phyloP scores from a whole-genome alignment of 148 eudicot species.

The Amaranthus cruentus region DNA sequence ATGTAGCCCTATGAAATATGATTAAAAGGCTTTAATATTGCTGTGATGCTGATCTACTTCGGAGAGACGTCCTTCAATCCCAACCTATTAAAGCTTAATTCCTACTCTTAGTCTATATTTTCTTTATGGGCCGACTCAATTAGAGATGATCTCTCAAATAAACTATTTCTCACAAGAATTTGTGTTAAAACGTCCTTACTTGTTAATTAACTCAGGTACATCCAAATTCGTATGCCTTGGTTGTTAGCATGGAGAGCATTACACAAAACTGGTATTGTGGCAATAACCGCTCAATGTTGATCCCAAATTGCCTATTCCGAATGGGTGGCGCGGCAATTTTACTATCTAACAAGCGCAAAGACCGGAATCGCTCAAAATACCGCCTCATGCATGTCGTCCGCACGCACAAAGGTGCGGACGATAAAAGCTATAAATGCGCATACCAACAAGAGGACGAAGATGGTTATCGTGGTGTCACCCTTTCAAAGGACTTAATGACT shows the following conservation, averaged over 20 bases:
- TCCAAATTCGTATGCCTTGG: constrained; percentile 26
- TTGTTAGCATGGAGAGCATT: constrained; percentile 26
- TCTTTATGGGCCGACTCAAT: no score
- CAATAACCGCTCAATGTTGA: constrained; percentile 34
- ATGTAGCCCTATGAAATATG: no score
- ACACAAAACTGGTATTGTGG: constrained; percentile 33
- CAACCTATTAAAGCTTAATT: no score
- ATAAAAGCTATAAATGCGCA: constrained; percentile 21
- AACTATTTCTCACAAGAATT: no score
- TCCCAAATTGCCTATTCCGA: constrained; percentile 29
- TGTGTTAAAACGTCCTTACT: no score
- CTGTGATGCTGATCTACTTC: no score
- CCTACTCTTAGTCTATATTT: no score
- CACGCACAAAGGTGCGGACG: constrained; percentile 32
- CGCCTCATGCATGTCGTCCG: constrained; percentile 25
- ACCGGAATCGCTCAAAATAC: constrained; percentile 20
- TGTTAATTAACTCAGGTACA: constrained; percentile 20
- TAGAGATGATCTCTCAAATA: no score
- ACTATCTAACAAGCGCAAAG: constrained; percentile 24
- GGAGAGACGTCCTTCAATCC: no score
- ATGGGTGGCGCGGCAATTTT: constrained; percentile 32
- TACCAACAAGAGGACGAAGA: constrained; percentile 21
- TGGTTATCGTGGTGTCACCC: constrained; percentile 17
- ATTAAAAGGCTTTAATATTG: no score
- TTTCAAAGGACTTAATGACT: constrained; percentile 30